phyloP scores from a whole-genome alignment of 2,329 filamentous ascomycete species.

The Talaromyces albobiverticillius region DNA sequence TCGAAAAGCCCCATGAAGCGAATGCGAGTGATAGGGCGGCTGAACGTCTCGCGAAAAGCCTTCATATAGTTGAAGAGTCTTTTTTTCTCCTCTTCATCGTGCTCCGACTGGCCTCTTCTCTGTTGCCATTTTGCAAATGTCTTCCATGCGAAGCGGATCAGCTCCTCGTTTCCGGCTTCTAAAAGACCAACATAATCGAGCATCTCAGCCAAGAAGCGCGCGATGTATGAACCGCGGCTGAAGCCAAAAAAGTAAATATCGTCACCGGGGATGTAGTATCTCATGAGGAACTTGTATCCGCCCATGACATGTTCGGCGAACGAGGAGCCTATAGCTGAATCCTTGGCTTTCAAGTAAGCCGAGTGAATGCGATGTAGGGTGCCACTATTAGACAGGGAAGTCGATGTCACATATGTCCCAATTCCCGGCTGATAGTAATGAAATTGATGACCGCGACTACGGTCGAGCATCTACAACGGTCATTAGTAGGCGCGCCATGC shows the following conservation, averaged over 20 bases:
- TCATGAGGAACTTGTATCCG: slow-evolving; percentile 76
- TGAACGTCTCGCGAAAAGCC: slow-evolving; percentile 77
- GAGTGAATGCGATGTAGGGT: slow-evolving; percentile 53
- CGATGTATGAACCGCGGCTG: slow-evolving; percentile 69
- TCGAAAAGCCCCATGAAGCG: slow-evolving; percentile 77
- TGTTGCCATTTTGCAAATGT: slow-evolving; percentile 44
- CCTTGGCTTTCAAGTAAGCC: slow-evolving; percentile 43
- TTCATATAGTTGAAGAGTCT: slow-evolving; percentile 72
- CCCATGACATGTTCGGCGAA: slow-evolving; percentile 82
- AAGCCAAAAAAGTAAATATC: slow-evolving; percentile 72
- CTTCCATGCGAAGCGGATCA: slow-evolving; percentile 79
- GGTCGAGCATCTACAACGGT: slow-evolving; percentile 36
- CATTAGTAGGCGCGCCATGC: not conserved
- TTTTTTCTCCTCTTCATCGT: slow-evolving; percentile 29
- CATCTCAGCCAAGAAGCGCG: slow-evolving; percentile 77
- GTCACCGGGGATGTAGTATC: slow-evolving; percentile 61
- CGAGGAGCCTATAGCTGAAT: slow-evolving; percentile 74
- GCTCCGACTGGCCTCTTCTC: slow-evolving; percentile 26
- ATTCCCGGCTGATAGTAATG: slow-evolving; percentile 46
- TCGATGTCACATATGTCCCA: slow-evolving; percentile 42
- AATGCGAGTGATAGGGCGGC: slow-evolving; percentile 69
- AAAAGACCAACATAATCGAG: slow-evolving; percentile 77
- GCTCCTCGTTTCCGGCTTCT: slow-evolving; percentile 78
- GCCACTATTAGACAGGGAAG: slow-evolving; percentile 32
- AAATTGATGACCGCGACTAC: slow-evolving; percentile 37